These are phyloP conservation scores for Aspergillus tanneri DNA, from an alignment of 2,329 filamentous ascomycete genomes.

Conservation along the genomic window DNA sequence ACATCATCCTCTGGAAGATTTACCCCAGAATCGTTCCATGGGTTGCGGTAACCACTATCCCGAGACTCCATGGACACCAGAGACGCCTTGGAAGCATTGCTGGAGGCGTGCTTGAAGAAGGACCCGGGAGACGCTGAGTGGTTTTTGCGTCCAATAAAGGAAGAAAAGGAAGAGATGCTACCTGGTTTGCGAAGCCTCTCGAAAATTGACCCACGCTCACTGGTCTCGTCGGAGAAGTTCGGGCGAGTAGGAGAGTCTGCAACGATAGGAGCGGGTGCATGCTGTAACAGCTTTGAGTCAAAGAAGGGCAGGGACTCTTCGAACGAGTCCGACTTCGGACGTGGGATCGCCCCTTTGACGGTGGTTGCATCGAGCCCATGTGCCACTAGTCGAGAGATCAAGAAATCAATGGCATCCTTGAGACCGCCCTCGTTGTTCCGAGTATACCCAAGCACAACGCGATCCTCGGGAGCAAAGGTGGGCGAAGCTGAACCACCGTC, in stretches of 20 bases:
- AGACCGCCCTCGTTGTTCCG: constrained; percentile 95
- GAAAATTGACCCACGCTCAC: constrained; percentile 79
- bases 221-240: constrained; percentile 76
- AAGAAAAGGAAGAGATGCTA: constrained; percentile 90
- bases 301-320: constrained; percentile 97
- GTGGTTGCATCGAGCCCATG: constrained; percentile 84
- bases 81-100: constrained; percentile 89
- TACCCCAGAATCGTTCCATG: constrained; percentile 96
- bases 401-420: constrained; percentile 92
- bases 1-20: constrained; percentile 85
- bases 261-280: constrained; percentile 74
- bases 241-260: constrained; percentile 88
- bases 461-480: constrained; percentile 50
- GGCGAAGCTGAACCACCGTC: constrained; percentile 44
- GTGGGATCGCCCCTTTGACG: constrained; percentile 90
- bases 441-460: constrained; percentile 77
- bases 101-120: constrained; percentile 88
- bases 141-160: constrained; percentile 97
- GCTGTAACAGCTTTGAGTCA: constrained; percentile 92
- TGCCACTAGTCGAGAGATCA: constrained; percentile 80
- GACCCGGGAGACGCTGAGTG: constrained; percentile 80
- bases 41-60: constrained; percentile 91
- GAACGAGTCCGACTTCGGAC: constrained; percentile 98
- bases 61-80: constrained; percentile 95
- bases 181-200: constrained; percentile 92